phyloP scores from a whole-genome alignment of 257 asterid genomes.

The Striga asiatica region DNA sequence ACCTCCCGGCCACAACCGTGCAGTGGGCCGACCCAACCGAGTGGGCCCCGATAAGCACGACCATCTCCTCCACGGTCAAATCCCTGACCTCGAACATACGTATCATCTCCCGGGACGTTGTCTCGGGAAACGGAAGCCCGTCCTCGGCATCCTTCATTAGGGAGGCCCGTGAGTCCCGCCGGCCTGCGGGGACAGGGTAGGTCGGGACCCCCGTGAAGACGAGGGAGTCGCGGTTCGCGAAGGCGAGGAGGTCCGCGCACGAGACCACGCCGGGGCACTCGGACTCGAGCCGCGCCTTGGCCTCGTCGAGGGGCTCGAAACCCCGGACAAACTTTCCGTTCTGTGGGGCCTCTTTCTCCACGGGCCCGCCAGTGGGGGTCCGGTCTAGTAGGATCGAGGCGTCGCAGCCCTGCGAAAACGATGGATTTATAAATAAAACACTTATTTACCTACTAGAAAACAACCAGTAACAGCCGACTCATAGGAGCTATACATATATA shows the following conservation, averaged over 20 bases:
- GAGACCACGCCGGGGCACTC: conserved; percentile 58
- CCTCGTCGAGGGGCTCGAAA: conserved; percentile 29
- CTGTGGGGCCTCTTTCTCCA: conserved; percentile 37
- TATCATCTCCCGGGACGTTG: conserved; percentile 15
- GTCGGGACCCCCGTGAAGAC: conserved; percentile 35
- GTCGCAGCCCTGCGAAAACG: conserved; percentile 82
- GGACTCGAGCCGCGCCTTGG: conserved; percentile 34
- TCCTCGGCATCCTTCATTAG: conserved; percentile 23
- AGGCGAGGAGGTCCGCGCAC: conserved; percentile 50
- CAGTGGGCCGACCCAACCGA: conserved; percentile 57
- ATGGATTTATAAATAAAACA: no score
- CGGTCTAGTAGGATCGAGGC: conserved; percentile 55
- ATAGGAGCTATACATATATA: no score
- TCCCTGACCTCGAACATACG: conserved; percentile 32
- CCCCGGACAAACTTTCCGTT: conserved; percentile 40
- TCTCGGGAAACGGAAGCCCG: conserved; percentile 30
- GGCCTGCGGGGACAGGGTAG: conserved; percentile 32
- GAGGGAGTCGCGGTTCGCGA: conserved; percentile 40
- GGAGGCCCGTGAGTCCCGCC: conserved; percentile 40
- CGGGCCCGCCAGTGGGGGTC: conserved; percentile 31
- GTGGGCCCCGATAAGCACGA: conserved; percentile 48
- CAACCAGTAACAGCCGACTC: no score
- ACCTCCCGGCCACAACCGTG: conserved; percentile 19
- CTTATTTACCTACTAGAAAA: no score
- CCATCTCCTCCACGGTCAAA: conserved; percentile 36